Evolutionary conservation across 2,329 filamentous ascomycete genomes (phyloP).

Genomic region (Cladosporium sp.): DNA sequence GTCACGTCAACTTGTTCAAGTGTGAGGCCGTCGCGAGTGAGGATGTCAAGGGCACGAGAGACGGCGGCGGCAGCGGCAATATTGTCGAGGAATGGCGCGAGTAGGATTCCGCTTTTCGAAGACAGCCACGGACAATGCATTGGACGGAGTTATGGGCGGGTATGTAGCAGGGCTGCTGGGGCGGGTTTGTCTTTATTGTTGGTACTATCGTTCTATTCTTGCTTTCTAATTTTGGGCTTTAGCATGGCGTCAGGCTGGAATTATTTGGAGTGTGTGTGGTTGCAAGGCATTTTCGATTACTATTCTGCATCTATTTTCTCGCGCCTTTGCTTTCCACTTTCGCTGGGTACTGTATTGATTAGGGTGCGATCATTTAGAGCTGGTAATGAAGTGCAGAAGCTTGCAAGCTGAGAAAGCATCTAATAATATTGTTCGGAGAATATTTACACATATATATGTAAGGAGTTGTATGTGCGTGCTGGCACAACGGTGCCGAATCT

Average conservation of each 20-base stretch:
- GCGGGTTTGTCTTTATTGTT: neutral
- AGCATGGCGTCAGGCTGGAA: slow-evolving; percentile 1
- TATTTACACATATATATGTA: too few species aligned
- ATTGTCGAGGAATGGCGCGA: slow-evolving; percentile 13
- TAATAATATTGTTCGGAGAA: too few species aligned
- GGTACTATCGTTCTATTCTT: neutral
- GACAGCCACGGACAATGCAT: neutral
- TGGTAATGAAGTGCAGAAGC: too few species aligned
- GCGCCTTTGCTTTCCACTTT: too few species aligned
- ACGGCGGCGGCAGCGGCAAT: neutral
- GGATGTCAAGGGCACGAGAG: slow-evolving; percentile 11
- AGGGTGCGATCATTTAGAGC: too few species aligned
- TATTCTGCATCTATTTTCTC: too few species aligned
- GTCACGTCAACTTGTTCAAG: slow-evolving; percentile 80
- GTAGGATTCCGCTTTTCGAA: neutral
- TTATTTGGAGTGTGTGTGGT: neutral
- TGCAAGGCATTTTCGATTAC: too few species aligned
- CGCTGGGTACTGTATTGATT: too few species aligned
- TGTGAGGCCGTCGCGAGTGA: slow-evolving; percentile 26
- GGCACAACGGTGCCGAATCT: too few species aligned
- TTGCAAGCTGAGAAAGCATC: too few species aligned
- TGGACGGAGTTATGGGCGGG: neutral
- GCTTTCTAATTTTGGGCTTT: neutral
- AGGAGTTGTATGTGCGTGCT: too few species aligned
- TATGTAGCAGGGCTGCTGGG: neutral